A percentile compares a stretch with the other conserved stretches of the same genome.
Evolutionary conservation across 805 yeast genomes (phyloP).

Genomic region (Candida alai): DNA sequence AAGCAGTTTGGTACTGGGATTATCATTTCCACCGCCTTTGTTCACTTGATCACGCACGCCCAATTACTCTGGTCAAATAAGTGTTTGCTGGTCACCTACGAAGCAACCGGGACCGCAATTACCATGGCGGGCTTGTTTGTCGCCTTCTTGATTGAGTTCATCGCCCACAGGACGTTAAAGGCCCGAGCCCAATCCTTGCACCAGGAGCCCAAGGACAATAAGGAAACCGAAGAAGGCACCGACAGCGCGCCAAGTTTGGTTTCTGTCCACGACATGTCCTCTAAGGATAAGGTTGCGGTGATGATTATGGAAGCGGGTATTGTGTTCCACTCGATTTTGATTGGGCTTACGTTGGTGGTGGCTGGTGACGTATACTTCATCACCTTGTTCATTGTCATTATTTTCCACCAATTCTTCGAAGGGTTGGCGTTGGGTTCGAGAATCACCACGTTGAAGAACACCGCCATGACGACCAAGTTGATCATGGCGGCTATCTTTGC

Average conservation of each 20-base stretch:
- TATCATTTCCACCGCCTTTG: constrained; percentile 29
- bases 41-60: constrained; percentile 29
- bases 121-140: constrained; percentile 27
- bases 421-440: constrained; percentile 29
- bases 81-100: constrained; percentile 22
- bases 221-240: constrained; percentile 1
- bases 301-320: constrained; percentile 24
- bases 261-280: constrained; percentile 4
- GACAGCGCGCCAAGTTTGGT: not conserved
- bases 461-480: constrained; percentile 10
- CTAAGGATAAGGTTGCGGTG: constrained; percentile 14
- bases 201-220: constrained; percentile 5
- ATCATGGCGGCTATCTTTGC: constrained; percentile 20
- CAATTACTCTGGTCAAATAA: constrained; percentile 22
- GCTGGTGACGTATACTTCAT: constrained; percentile 26
- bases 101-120: constrained; percentile 23
- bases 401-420: constrained; percentile 32
- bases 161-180: constrained; percentile 12
- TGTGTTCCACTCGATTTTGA: constrained; percentile 27
- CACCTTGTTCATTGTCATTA: constrained; percentile 25
- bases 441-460: constrained; percentile 14
- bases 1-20: constrained; percentile 31
- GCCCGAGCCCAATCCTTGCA: constrained; percentile 2
- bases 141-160: constrained; percentile 21
- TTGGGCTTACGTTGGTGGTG: constrained; percentile 28